phyloP scores from a whole-genome alignment of 2,329 filamentous ascomycete species.

The Thelonectria blattea region DNA sequence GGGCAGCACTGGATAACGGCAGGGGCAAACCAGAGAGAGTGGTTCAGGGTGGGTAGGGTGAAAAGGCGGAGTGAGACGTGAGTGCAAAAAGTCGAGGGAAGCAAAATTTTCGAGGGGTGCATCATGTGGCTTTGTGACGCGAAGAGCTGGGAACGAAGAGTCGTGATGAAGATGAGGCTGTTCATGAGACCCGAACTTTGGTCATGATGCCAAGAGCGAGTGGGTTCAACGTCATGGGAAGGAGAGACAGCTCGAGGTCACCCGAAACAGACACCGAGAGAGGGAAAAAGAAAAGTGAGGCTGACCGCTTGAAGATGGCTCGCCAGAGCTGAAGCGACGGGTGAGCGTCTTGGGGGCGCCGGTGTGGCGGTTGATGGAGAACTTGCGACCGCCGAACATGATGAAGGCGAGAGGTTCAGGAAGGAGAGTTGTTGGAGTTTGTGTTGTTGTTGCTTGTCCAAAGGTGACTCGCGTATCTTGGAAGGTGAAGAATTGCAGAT shows the following conservation, averaged over 20 bases:
- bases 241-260: neutral
- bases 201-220: neutral
- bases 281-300: conserved; percentile 21
- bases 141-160: neutral
- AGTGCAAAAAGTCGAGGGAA: conserved; percentile 12
- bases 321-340: conserved; percentile 64
- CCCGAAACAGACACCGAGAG: neutral
- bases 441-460: neutral
- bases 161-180: neutral
- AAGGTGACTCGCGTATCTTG: conserved; percentile 24
- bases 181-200: neutral
- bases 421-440: conserved; percentile 4
- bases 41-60: conserved; percentile 6
- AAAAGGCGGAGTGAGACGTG: conserved; percentile 19
- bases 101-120: neutral
- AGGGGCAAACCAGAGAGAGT: conserved; percentile 1
- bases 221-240: neutral
- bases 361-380: conserved; percentile 71
- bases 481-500: conserved; percentile 20
- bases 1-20: conserved; percentile 23
- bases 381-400: conserved; percentile 65
- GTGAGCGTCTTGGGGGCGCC: conserved; percentile 61
- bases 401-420: conserved; percentile 27
- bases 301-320: conserved; percentile 63
- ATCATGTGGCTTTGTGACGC: neutral